Conservation (phyloP, 306 rosid genomes). For the Leucaena leucocephala region DNA sequence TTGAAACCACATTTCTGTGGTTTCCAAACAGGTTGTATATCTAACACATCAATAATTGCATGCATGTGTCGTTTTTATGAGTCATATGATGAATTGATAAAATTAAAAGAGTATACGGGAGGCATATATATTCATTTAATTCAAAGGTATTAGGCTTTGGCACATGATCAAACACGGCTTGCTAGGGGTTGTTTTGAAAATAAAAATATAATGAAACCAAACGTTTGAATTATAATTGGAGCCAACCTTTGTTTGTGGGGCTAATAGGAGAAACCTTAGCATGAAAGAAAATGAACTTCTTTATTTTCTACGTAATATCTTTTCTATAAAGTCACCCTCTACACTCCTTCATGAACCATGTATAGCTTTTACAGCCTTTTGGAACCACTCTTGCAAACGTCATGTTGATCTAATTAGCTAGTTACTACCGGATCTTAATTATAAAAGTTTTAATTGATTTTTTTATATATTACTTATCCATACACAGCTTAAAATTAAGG, state of each 20-base stretch:
- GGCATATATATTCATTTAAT: not conserved
- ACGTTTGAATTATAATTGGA: not conserved
- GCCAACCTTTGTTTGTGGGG: not conserved
- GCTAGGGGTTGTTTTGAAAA: not conserved
- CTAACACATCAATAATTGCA: no score
- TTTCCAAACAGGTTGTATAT: no score
- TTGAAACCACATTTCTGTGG: no score
- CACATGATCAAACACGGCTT: not conserved
- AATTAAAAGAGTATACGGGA: not conserved
- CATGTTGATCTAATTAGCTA: not conserved
- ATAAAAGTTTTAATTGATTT: no score
- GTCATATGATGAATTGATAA: no score
- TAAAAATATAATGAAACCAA: not conserved
- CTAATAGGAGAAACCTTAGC: conserved; percentile 16
- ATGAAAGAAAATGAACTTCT: not conserved
- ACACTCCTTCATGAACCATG: not conserved
- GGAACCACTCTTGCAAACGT: not conserved
- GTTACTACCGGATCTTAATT: no score
- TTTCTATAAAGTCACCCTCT: not conserved
- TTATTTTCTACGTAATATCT: not conserved
- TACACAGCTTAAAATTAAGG: no score
- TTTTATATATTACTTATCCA: no score
- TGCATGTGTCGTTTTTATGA: no score
- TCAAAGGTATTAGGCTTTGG: not conserved
- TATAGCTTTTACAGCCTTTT: not conserved